phyloP scores from a whole-genome alignment of 148 eudicot species.

The Hydrangea macrophylla region DNA sequence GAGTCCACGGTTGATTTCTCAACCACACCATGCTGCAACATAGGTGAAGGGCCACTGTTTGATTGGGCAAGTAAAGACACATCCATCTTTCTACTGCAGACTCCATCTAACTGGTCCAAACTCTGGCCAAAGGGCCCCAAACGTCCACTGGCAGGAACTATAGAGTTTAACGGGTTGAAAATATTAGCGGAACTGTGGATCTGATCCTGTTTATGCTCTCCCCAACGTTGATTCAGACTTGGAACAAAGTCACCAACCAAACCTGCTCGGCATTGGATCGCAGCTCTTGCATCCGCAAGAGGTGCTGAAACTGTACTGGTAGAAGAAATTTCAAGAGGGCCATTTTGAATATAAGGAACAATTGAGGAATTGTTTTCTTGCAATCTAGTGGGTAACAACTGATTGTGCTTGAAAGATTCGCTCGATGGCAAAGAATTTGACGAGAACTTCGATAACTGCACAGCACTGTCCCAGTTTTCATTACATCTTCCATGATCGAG shows the following conservation, averaged over 20 bases:
- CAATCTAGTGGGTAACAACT: constrained; percentile 18
- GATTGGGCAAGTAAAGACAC: constrained; percentile 18
- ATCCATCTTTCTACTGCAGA: constrained; percentile 22
- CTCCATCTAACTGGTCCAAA: constrained; percentile 25
- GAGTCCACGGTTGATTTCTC: constrained; percentile 26
- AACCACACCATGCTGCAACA: constrained; percentile 30
- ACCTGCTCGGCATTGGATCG: constrained; percentile 20
- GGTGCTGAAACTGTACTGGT: constrained; percentile 30
- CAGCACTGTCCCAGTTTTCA: constrained; percentile 22
- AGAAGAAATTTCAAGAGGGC: constrained; percentile 28
- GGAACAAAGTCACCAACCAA: constrained; percentile 23
- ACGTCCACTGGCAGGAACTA: constrained; percentile 18
- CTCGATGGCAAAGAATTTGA: constrained; percentile 19
- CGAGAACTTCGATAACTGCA: constrained; percentile 24
- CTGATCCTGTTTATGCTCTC: constrained; percentile 29
- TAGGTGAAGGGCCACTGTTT: constrained; percentile 27
- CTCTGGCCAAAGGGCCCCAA: constrained; percentile 24
- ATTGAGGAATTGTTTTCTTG: constrained; percentile 21
- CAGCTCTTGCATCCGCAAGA: constrained; percentile 40
- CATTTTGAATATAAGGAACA: constrained; percentile 23
- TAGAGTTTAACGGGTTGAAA: constrained; percentile 27
- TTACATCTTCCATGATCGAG: constrained; percentile 21
- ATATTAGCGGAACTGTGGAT: constrained; percentile 22
- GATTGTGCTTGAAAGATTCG: constrained; percentile 20
- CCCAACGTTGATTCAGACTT: constrained; percentile 31